Evolutionary conservation across 2,329 filamentous ascomycete species (phyloP).

Genomic region (Sclerotinia spermophila): DNA sequence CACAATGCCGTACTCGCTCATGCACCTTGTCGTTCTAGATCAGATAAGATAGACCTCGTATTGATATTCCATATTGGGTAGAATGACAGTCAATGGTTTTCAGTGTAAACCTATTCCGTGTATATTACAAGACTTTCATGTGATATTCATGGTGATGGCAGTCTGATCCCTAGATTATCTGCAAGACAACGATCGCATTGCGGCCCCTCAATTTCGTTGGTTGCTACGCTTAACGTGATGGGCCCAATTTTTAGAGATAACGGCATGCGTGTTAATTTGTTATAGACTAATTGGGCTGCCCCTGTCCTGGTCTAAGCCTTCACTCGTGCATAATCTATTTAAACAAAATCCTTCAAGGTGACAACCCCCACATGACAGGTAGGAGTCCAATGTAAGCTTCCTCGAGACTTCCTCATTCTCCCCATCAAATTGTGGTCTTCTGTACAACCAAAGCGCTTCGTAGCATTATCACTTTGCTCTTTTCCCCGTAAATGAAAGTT

Average conservation of each 20-base stretch:
- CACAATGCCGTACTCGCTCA: neutral
- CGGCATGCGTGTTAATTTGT: neutral
- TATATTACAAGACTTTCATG: neutral
- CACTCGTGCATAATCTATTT: neutral
- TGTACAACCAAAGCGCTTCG: neutral
- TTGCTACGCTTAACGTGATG: neutral
- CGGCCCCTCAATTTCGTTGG: constrained; percentile 1
- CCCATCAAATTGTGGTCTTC: neutral
- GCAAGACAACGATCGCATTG: neutral
- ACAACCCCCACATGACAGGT: neutral
- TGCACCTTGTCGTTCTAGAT: neutral
- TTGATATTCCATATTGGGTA: neutral
- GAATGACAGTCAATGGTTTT: neutral
- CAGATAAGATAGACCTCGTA: neutral
- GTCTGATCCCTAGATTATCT: neutral
- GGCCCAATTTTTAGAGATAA: neutral
- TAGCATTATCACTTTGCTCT: neutral
- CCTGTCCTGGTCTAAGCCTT: neutral
- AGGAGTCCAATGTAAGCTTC: neutral
- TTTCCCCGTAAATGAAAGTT: neutral
- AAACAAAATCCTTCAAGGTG: neutral
- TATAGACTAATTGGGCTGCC: neutral
- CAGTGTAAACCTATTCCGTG: neutral
- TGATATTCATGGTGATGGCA: neutral
- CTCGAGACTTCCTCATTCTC: neutral